Conservation (phyloP, 2,329 filamentous ascomycete genomes). For the Fusarium verticillioides region DNA sequence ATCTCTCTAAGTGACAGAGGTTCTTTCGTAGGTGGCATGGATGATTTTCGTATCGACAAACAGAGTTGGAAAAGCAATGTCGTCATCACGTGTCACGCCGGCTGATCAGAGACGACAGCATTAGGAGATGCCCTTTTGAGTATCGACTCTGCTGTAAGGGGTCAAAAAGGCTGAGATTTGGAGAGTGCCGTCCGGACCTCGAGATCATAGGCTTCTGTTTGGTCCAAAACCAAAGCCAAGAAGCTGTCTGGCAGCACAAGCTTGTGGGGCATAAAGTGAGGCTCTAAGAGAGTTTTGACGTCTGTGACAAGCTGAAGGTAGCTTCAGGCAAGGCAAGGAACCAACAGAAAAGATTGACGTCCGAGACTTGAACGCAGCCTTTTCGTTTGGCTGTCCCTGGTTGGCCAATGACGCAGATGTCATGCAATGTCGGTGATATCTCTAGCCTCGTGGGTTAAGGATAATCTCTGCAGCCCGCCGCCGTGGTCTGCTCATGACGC, state of each 20-base stretch:
- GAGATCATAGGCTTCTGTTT: conserved; percentile 35
- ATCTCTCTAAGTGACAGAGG: conserved; percentile 4
- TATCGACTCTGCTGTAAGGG: conserved; percentile 17
- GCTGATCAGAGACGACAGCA: conserved; percentile 28
- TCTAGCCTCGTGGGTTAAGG: conserved; percentile 30
- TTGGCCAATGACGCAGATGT: conserved; percentile 37
- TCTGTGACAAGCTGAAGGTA: neutral
- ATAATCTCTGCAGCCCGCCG: conserved; percentile 11
- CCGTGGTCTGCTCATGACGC: conserved; percentile 25
- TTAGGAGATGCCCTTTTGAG: conserved; percentile 6
- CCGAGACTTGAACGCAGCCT: conserved; percentile 1
- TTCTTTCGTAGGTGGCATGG: conserved; percentile 28
- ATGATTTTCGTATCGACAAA: conserved; percentile 25
- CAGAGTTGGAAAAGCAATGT: conserved; percentile 24
- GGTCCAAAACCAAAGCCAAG: conserved; percentile 14
- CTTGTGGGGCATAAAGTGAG: conserved; percentile 21
- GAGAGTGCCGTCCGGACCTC: neutral
- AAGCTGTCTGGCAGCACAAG: neutral
- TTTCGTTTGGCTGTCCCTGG: neutral
- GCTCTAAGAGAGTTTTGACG: conserved; percentile 22
- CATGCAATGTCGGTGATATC: conserved; percentile 10
- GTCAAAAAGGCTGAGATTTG: conserved; percentile 19
- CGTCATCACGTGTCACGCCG: conserved; percentile 40
- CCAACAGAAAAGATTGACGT: neutral
- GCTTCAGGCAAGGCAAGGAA: neutral